Percentiles rank a stretch among this genome's conserved stretches.
Evolutionary conservation across 129 eudicot species (phyloP).

Genomic region (Erigeron canadensis): DNA sequence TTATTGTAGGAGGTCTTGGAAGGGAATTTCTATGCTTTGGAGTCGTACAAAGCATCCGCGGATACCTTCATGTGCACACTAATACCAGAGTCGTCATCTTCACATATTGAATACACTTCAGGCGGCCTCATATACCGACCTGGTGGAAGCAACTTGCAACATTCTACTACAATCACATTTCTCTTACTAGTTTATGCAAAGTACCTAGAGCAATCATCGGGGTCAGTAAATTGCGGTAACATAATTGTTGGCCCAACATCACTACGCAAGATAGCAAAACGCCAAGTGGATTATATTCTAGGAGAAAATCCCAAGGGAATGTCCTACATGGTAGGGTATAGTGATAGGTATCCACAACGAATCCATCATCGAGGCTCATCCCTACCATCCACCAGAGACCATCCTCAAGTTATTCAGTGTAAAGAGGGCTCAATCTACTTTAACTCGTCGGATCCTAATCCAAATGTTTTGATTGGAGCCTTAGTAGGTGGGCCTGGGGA

Average conservation of each 20-base stretch:
- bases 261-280: conserved; percentile 66
- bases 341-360: conserved; percentile 66
- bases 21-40: conserved; percentile 47
- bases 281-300: conserved; percentile 85
- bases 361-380: conserved; percentile 95
- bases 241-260: conserved; percentile 44
- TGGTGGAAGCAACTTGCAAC: conserved; percentile 89
- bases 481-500: conserved; percentile 92
- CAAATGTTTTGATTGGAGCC: conserved; percentile 76
- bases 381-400: conserved; percentile 66
- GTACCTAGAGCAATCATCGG: conserved; percentile 53
- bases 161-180: conserved; percentile 74
- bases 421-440: conserved; percentile 74
- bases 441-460: conserved; percentile 66
- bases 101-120: conserved; percentile 65
- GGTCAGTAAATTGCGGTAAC: conserved; percentile 59
- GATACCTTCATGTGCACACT: conserved; percentile 88
- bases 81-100: conserved; percentile 72
- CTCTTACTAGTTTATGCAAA: conserved; percentile 73
- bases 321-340: conserved; percentile 96
- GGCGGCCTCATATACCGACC: conserved; percentile 85
- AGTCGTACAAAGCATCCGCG: conserved; percentile 81
- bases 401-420: conserved; percentile 65
- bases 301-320: conserved; percentile 90
- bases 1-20: conserved; percentile 70